phyloP scores from a whole-genome alignment of 179 eudicot species.

The Sideroxylon spinosum region DNA sequence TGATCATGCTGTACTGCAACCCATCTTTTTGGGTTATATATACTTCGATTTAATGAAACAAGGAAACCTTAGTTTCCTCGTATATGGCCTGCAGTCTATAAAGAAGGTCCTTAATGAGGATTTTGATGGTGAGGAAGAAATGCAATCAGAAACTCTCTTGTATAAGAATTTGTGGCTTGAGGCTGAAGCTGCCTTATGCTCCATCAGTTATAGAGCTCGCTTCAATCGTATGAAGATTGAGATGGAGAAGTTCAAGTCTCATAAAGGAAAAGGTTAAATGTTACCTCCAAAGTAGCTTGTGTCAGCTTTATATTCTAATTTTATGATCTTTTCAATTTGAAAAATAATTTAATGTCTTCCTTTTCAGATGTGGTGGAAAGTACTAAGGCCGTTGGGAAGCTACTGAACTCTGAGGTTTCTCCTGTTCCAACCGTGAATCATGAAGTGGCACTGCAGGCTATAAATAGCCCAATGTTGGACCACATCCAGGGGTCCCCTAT shows the following conservation, averaged over 20 bases:
- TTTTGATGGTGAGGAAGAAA: conserved; percentile 44
- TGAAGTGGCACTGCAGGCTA: conserved; percentile 16
- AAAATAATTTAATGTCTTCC: conserved; percentile 6
- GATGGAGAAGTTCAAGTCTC: conserved; percentile 37
- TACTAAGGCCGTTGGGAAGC: conserved; percentile 26
- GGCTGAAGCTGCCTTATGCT: conserved; percentile 91
- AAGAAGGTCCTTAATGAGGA: conserved; percentile 55
- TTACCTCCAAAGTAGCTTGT: background rate
- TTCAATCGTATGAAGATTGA: conserved; percentile 61
- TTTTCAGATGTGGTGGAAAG: conserved; percentile 24
- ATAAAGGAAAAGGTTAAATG: conserved; percentile 38
- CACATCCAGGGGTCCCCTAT: conserved; percentile 11
- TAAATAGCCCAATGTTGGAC: conserved; percentile 22
- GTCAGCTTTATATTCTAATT: background rate
- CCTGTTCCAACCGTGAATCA: conserved; percentile 16
- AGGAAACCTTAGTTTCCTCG: background rate
- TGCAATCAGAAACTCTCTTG: conserved; percentile 40
- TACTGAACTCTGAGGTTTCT: conserved; percentile 22
- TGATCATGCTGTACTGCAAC: background rate
- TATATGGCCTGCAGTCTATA: conserved; percentile 50
- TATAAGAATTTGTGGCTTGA: conserved; percentile 91
- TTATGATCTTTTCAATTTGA: background rate
- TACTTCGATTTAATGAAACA: background rate
- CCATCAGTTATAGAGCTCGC: conserved; percentile 60
- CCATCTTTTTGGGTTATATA: background rate